Conservation (phyloP, 1,284 basidiomycete species). For the Volvariella volvacea region DNA sequence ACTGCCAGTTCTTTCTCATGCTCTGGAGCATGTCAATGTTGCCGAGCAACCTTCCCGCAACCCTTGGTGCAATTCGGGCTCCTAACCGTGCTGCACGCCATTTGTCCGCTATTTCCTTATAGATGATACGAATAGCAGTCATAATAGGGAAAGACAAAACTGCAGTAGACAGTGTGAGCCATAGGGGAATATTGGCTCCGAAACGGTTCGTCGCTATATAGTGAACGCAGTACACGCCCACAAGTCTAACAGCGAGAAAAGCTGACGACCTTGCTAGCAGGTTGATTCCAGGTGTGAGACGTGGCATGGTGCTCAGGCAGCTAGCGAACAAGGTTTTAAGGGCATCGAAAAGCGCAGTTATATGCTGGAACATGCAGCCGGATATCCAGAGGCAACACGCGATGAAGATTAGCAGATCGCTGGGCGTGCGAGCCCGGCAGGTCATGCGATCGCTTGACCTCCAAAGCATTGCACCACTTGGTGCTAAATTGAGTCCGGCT, state of each 20-base stretch:
- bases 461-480: no score
- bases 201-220: slow-evolving; percentile 5
- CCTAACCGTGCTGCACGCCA: slow-evolving; percentile 17
- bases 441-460: no score
- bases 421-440: no score
- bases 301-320: no score
- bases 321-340: no score
- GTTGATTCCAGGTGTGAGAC: slow-evolving; percentile 16
- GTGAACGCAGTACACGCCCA: slow-evolving; percentile 7
- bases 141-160: slow-evolving; percentile 13
- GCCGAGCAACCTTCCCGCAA: slow-evolving; percentile 14
- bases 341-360: no score
- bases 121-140: slow-evolving; percentile 11
- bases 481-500: no score
- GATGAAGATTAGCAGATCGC: no score
- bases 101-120: slow-evolving; percentile 10
- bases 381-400: no score
- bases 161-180: slow-evolving; percentile 10
- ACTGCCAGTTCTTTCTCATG: slow-evolving; percentile 13
- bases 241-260: slow-evolving; percentile 7
- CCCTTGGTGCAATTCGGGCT: slow-evolving; percentile 15
- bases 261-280: slow-evolving; percentile 10
- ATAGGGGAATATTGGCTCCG: slow-evolving; percentile 13
- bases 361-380: no score
- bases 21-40: slow-evolving; percentile 15